Conservation (phyloP, 1,284 basidiomycete species). For the Puccinia coronata region DNA sequence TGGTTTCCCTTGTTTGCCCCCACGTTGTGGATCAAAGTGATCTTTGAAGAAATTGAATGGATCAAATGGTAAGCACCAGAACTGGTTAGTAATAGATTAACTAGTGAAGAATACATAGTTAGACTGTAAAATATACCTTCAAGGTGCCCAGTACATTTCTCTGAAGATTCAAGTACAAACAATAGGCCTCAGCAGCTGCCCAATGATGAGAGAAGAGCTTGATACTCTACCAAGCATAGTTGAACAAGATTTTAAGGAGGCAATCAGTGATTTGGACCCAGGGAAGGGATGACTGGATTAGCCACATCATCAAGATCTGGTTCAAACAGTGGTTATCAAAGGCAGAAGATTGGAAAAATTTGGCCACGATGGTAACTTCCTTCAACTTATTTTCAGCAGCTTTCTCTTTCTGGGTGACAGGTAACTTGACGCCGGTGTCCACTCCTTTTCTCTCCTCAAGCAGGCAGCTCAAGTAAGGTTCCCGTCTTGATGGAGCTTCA, state of each 20-base stretch:
- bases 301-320: too few relatives aligned
- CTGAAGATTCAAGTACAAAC: background rate
- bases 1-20: constrained; percentile 16
- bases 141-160: background rate
- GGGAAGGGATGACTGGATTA: background rate
- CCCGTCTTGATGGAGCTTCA: too few relatives aligned
- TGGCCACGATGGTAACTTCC: too few relatives aligned
- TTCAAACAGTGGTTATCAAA: too few relatives aligned
- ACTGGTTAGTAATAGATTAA: background rate
- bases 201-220: background rate
- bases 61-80: too few relatives aligned
- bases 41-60: background rate
- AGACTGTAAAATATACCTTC: background rate
- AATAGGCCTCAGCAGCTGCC: background rate
- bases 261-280: background rate
- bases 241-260: background rate
- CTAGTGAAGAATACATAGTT: background rate
- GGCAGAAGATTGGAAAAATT: background rate
- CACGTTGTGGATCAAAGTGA: constrained; percentile 12
- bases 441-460: too few relatives aligned
- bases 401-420: background rate
- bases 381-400: background rate
- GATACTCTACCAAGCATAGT: background rate
- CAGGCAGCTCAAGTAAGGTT: too few relatives aligned
- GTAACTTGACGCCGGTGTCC: too few relatives aligned